These are phyloP conservation scores for Pichia norvegensis DNA, from an alignment of 1,139 yeast species.

Conservation along the genomic window DNA sequence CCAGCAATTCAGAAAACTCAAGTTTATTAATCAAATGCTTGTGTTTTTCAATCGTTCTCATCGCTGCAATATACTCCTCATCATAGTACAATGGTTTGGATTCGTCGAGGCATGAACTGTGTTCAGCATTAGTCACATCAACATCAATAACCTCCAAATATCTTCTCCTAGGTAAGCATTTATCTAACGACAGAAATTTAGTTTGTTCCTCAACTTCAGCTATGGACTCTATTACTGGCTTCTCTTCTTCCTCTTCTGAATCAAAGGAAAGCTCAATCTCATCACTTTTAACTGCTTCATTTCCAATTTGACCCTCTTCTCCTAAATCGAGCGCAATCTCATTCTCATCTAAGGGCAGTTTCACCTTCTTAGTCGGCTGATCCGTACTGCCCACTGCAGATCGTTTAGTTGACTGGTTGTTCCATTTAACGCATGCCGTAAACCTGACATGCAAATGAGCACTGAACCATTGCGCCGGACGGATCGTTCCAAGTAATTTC, in stretches of 20 bases:
- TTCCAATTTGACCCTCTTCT: background rate
- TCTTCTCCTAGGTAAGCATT: constrained; percentile 58
- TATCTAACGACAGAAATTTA: constrained; percentile 73
- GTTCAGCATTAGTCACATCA: constrained; percentile 27
- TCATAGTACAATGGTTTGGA: constrained; percentile 16
- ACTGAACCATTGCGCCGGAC: constrained; percentile 75
- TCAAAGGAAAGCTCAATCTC: background rate
- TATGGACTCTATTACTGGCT: background rate
- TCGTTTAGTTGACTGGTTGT: constrained; percentile 17
- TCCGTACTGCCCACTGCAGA: background rate
- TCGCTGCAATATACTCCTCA: constrained; percentile 40
- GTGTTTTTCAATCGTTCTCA: constrained; percentile 35
- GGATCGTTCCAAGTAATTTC: constrained; percentile 43
- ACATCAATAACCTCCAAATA: constrained; percentile 42
- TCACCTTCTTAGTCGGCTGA: background rate
- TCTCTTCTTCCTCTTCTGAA: background rate
- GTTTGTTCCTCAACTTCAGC: constrained; percentile 31
- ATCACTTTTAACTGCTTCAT: background rate
- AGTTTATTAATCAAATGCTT: constrained; percentile 13
- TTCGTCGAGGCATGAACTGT: constrained; percentile 35
- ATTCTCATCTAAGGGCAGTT: background rate
- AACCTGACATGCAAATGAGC: constrained; percentile 83
- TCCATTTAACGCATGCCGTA: constrained; percentile 43
- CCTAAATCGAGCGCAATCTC: background rate
- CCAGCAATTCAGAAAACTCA: constrained; percentile 9